Evolutionary conservation across 768 basidiomycete genomes (phyloP).

Genomic region (Tephrocybe sp.): DNA sequence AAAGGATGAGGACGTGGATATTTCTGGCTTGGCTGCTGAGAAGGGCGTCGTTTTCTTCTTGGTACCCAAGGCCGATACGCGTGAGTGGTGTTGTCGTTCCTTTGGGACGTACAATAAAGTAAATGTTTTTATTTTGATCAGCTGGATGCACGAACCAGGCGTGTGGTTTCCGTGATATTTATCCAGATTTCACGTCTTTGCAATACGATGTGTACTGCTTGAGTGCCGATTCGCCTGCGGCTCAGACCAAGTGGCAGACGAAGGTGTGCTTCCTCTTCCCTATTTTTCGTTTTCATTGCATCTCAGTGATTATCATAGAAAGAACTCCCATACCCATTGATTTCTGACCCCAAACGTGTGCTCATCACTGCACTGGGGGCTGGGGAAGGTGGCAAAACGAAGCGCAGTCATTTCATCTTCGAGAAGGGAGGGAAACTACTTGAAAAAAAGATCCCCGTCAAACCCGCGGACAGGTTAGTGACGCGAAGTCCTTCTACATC

Average conservation of each 20-base stretch:
- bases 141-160: conserved; percentile 93
- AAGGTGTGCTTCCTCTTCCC: conserved; percentile 51
- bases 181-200: conserved; percentile 68
- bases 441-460: conserved; percentile 83
- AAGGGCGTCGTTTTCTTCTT: conserved; percentile 81
- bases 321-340: conserved; percentile 78
- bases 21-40: conserved; percentile 61
- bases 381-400: conserved; percentile 76
- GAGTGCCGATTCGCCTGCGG: conserved; percentile 72
- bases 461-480: conserved; percentile 78
- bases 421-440: conserved; percentile 88
- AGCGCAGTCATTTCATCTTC: conserved; percentile 93
- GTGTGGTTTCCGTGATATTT: conserved; percentile 86
- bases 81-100: conserved; percentile 39
- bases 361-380: conserved; percentile 85
- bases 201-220: conserved; percentile 83
- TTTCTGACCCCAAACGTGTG: conserved; percentile 85
- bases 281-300: not conserved
- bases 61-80: conserved; percentile 84
- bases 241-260: conserved; percentile 83
- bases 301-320: conserved; percentile 46
- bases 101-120: not conserved
- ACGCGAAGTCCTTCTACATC: not conserved
- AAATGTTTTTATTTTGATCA: conserved; percentile 27
- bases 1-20: conserved; percentile 75